Evolutionary conservation across 2,329 filamentous ascomycete species (phyloP), one percentile per base, ranked within the genome.

Genomic region (Pseudopithomyces maydicus): DNA sequence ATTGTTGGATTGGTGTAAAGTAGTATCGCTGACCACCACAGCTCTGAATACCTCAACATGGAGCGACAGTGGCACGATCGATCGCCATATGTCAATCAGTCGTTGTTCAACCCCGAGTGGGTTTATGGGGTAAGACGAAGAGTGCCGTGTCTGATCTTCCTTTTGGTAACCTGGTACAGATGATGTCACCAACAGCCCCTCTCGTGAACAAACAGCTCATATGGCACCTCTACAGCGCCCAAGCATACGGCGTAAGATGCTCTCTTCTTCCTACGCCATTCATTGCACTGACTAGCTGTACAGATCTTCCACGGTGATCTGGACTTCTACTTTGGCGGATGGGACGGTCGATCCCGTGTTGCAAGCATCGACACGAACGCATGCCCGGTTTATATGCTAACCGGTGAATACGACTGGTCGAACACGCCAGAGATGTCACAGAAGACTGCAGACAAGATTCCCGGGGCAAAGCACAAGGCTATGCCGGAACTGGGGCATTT

Each of bases 281-380:
- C 15, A 1, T 7, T 17, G 3, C 10, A 11, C 32, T 6, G 14
- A 51, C 17, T 45, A 15, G 35, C 38, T 35, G 4, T 46, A 26
- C 50, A 73, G 70, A 80, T 82, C 47, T 82, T 83, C 72, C 80
- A 82, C 63, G 80, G 80, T 22, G 80, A 82, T 56, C 68, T 82
- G 15, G 79, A 82, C 65, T 82, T 82, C 66, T 82, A 81, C 72
- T 82, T 82, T 51, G 78, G 78, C 49, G 80, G 80, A 45, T 83
- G 77, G 70, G 81, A 83, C 62, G 80, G 78, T 10, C 77, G 81
- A 23, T 68, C 74, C 12, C 76, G 79, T 52, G 73, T 82, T 35
- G 66, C 70, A 0, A 68, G 67, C 7, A 82, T 83, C 65, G 76
- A 83, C 58, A 80, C 78, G 2, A 78, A 80, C 58, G 76, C 73